phyloP scores from a whole-genome alignment of 2,329 filamentous ascomycete species.

The Epicoccum sorghinum region DNA sequence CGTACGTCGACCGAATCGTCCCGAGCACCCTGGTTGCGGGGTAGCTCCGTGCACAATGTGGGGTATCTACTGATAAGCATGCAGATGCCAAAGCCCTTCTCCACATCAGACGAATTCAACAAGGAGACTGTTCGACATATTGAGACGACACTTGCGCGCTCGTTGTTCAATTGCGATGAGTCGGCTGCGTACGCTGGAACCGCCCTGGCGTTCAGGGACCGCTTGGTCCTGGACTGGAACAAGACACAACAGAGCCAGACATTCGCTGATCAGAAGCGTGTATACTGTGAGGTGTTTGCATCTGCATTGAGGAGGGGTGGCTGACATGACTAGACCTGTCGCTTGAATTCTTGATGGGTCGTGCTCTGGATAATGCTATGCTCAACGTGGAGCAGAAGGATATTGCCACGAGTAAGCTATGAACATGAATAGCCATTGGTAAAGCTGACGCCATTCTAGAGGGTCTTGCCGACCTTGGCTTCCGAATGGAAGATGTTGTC shows the following conservation, averaged over 20 bases:
- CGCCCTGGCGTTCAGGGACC: slow-evolving; percentile 89
- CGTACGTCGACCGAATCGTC: slow-evolving; percentile 49
- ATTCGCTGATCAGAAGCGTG: slow-evolving; percentile 84
- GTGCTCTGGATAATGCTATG: slow-evolving; percentile 97
- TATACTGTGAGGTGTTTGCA: slow-evolving; percentile 72
- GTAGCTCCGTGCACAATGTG: slow-evolving; percentile 19
- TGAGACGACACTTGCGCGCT: slow-evolving; percentile 93
- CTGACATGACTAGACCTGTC: slow-evolving; percentile 70
- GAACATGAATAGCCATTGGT: not conserved
- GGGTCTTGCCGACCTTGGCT: slow-evolving; percentile 86
- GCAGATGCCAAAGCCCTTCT: slow-evolving; percentile 72
- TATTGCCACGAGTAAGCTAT: slow-evolving; percentile 71
- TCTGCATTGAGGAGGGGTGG: not conserved
- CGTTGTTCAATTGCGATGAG: slow-evolving; percentile 98
- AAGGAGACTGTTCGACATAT: slow-evolving; percentile 90
- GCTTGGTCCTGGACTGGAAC: slow-evolving; percentile 95
- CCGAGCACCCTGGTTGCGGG: slow-evolving; percentile 19
- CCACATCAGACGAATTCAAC: slow-evolving; percentile 79
- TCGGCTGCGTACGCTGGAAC: slow-evolving; percentile 88
- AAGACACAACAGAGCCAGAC: slow-evolving; percentile 97
- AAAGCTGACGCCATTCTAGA: slow-evolving; percentile 57
- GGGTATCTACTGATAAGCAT: slow-evolving; percentile 19
- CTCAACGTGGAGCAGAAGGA: slow-evolving; percentile 91
- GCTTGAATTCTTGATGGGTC: slow-evolving; percentile 96
- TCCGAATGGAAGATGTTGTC: slow-evolving; percentile 96